phyloP scores from a whole-genome alignment of 2,329 filamentous ascomycete species.

The Aotearoamyces nothofagi region DNA sequence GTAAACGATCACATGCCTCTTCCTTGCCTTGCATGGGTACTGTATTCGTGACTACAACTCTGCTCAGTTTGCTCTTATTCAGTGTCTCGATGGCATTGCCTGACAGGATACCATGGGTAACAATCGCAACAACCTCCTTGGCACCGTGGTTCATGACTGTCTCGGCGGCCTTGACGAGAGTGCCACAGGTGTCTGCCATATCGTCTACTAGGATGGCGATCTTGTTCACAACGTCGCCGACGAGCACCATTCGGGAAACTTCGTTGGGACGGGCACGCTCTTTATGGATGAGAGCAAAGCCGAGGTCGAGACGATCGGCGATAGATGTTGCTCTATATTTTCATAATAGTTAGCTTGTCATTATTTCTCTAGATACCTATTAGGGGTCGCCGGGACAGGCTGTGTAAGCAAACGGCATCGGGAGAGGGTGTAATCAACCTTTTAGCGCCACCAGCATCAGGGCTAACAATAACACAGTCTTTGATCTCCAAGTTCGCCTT shows the following conservation, averaged over 20 bases:
- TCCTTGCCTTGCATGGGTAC: conserved; percentile 71
- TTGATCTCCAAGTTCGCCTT: conserved; percentile 66
- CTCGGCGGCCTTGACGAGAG: conserved; percentile 73
- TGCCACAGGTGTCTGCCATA: conserved; percentile 94
- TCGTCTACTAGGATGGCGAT: conserved; percentile 94
- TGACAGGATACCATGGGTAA: conserved; percentile 84
- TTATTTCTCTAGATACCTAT: too few relatives aligned
- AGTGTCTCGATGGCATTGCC: conserved; percentile 63
- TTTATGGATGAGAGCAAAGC: conserved; percentile 93
- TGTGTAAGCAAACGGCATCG: too few relatives aligned
- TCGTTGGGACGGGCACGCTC: conserved; percentile 85
- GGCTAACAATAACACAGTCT: conserved; percentile 87
- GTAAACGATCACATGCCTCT: conserved; percentile 60
- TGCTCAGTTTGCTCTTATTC: conserved; percentile 62
- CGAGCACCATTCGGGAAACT: conserved; percentile 88
- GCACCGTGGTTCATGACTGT: conserved; percentile 81
- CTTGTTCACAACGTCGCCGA: conserved; percentile 82
- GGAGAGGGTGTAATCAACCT: conserved; percentile 30
- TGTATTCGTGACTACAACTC: conserved; percentile 83
- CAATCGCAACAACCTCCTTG: conserved; percentile 79
- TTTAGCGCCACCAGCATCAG: conserved; percentile 90
- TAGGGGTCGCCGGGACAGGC: too few relatives aligned
- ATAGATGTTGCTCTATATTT: conserved; percentile 72
- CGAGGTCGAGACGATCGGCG: conserved; percentile 77
- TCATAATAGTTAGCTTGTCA: too few relatives aligned